Percentiles rank a stretch among this genome's conserved stretches.
Conservation (phyloP, 1,284 basidiomycete species). For the Irpex sp. region DNA sequence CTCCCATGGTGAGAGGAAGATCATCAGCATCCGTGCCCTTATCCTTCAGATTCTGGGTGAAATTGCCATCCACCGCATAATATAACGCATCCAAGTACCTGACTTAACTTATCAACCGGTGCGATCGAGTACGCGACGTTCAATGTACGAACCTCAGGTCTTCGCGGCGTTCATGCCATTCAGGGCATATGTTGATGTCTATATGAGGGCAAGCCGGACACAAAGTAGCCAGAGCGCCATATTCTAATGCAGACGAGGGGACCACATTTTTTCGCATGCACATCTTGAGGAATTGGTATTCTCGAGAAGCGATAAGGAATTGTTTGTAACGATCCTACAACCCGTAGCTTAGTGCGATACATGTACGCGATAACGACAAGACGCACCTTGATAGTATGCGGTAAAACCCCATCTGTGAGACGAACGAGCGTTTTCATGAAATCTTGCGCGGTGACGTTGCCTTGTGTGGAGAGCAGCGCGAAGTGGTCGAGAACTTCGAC, state of each 20-base stretch:
- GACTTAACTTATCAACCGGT: too few relatives aligned
- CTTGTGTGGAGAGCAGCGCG: slow-evolving; percentile 2
- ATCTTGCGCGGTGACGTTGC: slow-evolving; percentile 6
- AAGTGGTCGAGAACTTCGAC: slow-evolving; percentile 4
- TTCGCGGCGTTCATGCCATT: slow-evolving; percentile 3
- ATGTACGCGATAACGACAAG: background rate
- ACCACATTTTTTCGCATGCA: background rate
- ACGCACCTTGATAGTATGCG: slow-evolving; percentile 3
- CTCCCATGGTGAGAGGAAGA: slow-evolving; percentile 8
- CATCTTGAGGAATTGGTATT: slow-evolving; percentile 7
- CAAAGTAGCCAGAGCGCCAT: slow-evolving; percentile 2
- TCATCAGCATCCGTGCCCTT: slow-evolving; percentile 10
- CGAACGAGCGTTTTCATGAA: background rate
- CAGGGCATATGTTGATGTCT: slow-evolving; percentile 17
- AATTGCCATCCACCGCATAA: slow-evolving; percentile 13
- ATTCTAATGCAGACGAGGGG: background rate
- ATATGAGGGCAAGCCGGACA: slow-evolving; percentile 20
- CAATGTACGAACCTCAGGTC: too few relatives aligned
- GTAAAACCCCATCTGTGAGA: slow-evolving; percentile 3
- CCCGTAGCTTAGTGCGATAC: background rate
- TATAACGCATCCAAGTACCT: slow-evolving; percentile 11
- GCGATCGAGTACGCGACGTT: too few relatives aligned
- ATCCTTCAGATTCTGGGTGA: slow-evolving; percentile 8
- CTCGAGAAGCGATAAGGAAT: slow-evolving; percentile 9
- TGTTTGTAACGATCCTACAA: slow-evolving; percentile 17